Conservation (phyloP, 2,329 filamentous ascomycete genomes). For the Xylariaceae sp. region DNA sequence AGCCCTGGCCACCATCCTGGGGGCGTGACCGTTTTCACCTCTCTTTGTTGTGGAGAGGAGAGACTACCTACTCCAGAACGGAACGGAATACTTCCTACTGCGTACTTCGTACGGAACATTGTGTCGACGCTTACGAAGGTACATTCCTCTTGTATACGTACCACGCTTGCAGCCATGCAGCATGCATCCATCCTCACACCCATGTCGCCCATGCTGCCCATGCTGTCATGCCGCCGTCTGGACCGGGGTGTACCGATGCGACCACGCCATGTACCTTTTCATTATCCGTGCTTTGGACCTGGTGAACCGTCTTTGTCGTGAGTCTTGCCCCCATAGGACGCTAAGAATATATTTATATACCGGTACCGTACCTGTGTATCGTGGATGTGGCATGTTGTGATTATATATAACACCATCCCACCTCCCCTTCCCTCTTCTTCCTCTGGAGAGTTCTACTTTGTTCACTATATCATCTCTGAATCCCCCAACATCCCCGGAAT, state of each 20-base stretch:
- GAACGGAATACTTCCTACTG: neutral
- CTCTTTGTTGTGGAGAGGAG: conserved; percentile 3
- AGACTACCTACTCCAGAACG: neutral
- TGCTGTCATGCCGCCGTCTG: conserved; percentile 13
- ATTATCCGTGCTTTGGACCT: conserved; percentile 13
- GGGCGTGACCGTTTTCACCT: conserved; percentile 22
- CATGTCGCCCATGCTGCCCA: conserved; percentile 1
- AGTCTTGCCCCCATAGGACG: conserved; percentile 12
- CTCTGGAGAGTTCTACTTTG: conserved; percentile 10
- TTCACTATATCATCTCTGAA: conserved; percentile 21
- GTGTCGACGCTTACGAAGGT: neutral
- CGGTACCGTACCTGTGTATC: neutral
- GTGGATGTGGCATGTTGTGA: neutral
- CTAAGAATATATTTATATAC: conserved; percentile 1
- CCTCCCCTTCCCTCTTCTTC: conserved; percentile 20
- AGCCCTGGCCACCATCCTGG: conserved; percentile 18
- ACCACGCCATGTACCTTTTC: conserved; percentile 20
- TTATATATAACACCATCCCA: conserved; percentile 26
- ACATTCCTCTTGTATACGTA: neutral
- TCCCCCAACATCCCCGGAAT: conserved; percentile 10
- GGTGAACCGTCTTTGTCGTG: conserved; percentile 17
- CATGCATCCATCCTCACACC: neutral
- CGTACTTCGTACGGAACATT: neutral
- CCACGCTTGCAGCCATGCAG: conserved; percentile 9
- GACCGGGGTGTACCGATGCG: conserved; percentile 17